A percentile compares a stretch with the other conserved stretches of the same genome.
Evolutionary conservation across 2,329 filamentous ascomycete genomes (phyloP).

Genomic region (Diaporthe citriasiana): DNA sequence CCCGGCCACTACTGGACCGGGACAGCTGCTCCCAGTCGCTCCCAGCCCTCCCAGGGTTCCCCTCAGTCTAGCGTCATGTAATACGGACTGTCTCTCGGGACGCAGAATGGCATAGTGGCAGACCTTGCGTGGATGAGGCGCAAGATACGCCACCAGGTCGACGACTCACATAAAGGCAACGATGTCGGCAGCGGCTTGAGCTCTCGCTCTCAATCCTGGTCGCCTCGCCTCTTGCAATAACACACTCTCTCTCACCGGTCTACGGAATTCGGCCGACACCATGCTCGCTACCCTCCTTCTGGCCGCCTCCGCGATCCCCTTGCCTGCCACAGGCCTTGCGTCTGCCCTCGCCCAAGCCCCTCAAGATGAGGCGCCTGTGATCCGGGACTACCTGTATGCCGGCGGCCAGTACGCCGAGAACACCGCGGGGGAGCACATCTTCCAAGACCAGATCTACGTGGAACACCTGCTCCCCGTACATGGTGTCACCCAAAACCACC

Average conservation of each 20-base stretch:
- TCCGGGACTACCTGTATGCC: conserved; percentile 27
- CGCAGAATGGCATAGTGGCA: neutral
- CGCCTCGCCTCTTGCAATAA: conserved; percentile 15
- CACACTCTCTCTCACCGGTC: conserved; percentile 26
- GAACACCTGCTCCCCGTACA: conserved; percentile 59
- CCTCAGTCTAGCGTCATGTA: conserved; percentile 32
- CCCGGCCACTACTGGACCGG: neutral
- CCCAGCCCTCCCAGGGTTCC: conserved; percentile 4
- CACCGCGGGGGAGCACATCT: conserved; percentile 25
- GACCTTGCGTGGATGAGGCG: conserved; percentile 18
- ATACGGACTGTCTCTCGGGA: conserved; percentile 15
- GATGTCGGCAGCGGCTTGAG: conserved; percentile 13
- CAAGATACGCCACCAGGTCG: neutral
- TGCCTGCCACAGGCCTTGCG: conserved; percentile 13
- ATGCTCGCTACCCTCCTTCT: conserved; percentile 26
- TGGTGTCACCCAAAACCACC: conserved; percentile 47
- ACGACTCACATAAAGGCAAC: conserved; percentile 28
- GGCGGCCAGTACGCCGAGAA: conserved; percentile 34
- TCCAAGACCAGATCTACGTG: conserved; percentile 65
- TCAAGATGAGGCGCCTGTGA: conserved; percentile 34
- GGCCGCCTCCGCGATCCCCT: conserved; percentile 3
- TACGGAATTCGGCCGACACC: neutral
- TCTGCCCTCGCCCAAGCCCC: neutral
- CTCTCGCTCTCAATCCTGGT: conserved; percentile 11
- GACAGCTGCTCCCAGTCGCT: neutral